Evolutionary conservation across 768 basidiomycete species (phyloP), one percentile per base, ranked within the genome.

Genomic region (Auricularia sp.): DNA sequence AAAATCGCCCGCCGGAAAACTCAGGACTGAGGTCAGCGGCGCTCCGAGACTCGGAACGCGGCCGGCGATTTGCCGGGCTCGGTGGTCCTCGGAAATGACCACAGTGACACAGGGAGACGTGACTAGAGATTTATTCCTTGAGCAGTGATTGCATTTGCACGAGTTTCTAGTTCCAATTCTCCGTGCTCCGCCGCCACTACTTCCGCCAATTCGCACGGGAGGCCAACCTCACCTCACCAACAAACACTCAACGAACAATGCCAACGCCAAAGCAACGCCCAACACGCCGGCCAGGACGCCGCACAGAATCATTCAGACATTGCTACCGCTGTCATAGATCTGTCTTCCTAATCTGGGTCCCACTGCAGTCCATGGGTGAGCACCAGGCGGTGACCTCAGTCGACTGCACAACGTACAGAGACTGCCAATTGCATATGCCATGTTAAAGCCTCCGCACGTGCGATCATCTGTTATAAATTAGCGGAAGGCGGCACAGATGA

Each of bases 331-430:
- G 65, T 83, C 81, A 67, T 87, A 89, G 33, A 90, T 78, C 87
- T 90, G 85, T 62, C 88, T 87, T 21, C 87, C 87, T 54, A 89
- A 74, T 51, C 88, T 72, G 23, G 88, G 88, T 0, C 88, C 88
- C 66, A 87, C 87, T 89, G 39, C 34, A 3, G n/a, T 54, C 18
- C n/a, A 29, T n/a, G 23, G 44, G 42, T 36, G 29, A n/a, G 29
- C 7, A 54, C 18, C 4, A 16, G 10, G 29, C 8, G 23, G 6
- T 8, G 51, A 18, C 56, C 53, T 47, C 35, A 29, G 61, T 44
- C 44, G 18, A 14, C 43, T 16, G 63, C 51, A 12, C 18, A 42
- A 75, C 81, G 72, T 67, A 88, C 88, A 70, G 58, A 83, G 74
- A 39, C 84, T 80, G 36, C 87, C 88, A 64, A 87, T 71, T 1